Conservation (phyloP, 1,284 basidiomycete species). For the Thecaphora thlaspeos region DNA sequence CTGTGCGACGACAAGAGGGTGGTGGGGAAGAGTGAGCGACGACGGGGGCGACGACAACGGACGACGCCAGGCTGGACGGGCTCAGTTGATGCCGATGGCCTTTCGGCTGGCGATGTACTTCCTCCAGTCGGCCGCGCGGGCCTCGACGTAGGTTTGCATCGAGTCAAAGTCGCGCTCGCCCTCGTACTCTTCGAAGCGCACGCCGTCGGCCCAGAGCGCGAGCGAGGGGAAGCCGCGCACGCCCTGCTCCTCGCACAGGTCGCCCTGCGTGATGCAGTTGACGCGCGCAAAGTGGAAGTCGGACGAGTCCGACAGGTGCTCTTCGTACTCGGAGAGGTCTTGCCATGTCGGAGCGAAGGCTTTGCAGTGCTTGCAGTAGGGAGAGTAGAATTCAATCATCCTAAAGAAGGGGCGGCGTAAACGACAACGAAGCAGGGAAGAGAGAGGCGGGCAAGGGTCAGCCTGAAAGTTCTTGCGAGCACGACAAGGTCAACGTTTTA, state of each 20-base stretch:
- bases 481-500: not conserved
- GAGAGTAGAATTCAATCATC: slow-evolving; percentile 60
- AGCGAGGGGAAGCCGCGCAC: slow-evolving; percentile 35
- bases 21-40: not conserved
- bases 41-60: no score
- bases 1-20: no score
- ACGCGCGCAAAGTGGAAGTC: slow-evolving; percentile 50
- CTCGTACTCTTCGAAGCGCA: slow-evolving; percentile 19
- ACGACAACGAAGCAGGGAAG: no score
- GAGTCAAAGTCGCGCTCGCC: slow-evolving; percentile 20
- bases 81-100: no score
- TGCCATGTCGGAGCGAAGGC: slow-evolving; percentile 79
- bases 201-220: slow-evolving; percentile 42
- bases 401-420: not conserved
- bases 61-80: no score
- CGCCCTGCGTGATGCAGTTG: slow-evolving; percentile 44
- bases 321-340: slow-evolving; percentile 62
- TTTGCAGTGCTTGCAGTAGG: slow-evolving; percentile 75
- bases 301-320: slow-evolving; percentile 31
- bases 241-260: slow-evolving; percentile 42
- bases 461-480: no score
- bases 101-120: slow-evolving; percentile 7
- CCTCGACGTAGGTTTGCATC: slow-evolving; percentile 22
- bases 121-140: slow-evolving; percentile 16
- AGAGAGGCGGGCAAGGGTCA: not conserved